Percentiles rank a stretch among this genome's conserved stretches.
Evolutionary conservation across 371 early-diverging fungal genomes (phyloP).

Genomic region (Lichtheimia hyalospora): DNA sequence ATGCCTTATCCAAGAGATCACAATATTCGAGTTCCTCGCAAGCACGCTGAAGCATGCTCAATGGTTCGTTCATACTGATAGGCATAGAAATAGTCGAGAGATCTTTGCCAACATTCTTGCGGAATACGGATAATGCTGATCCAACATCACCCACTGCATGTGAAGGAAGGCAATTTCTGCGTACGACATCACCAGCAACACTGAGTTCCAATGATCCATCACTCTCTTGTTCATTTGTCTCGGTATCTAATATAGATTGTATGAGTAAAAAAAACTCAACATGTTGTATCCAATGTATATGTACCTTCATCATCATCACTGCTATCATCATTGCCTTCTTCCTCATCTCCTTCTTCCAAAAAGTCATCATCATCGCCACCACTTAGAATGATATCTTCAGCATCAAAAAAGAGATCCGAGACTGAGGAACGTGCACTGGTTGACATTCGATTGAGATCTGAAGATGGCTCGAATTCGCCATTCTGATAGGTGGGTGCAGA

Average conservation of each 20-base stretch:
- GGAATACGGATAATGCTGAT: constrained; percentile 75
- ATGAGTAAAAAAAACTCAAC: not conserved
- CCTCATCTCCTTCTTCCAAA: constrained; percentile 20
- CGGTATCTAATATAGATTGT: constrained; percentile 1
- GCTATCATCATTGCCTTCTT: constrained; percentile 12
- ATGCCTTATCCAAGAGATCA: constrained; percentile 77
- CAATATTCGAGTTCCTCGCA: constrained; percentile 91
- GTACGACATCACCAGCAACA: constrained; percentile 20
- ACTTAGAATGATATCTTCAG: constrained; percentile 49
- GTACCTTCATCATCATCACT: constrained; percentile 30
- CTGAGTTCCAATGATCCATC: constrained; percentile 12
- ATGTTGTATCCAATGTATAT: not conserved
- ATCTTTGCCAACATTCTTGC: constrained; percentile 94
- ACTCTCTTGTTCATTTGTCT: constrained; percentile 7
- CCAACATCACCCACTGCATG: constrained; percentile 75
- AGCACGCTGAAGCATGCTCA: constrained; percentile 84
- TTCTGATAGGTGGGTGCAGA: not conserved
- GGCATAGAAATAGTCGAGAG: constrained; percentile 92
- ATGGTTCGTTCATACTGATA: constrained; percentile 88
- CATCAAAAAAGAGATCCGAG: constrained; percentile 63
- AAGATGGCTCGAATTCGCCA: not conserved
- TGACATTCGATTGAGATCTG: not conserved
- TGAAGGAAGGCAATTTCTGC: constrained; percentile 66
- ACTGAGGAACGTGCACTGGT: constrained; percentile 17
- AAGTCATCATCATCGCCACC: constrained; percentile 39